A percentile compares a stretch with the other conserved stretches of the same genome.
phyloP scores from a whole-genome alignment of 148 eudicot genomes.

The Diospyros kaki region DNA sequence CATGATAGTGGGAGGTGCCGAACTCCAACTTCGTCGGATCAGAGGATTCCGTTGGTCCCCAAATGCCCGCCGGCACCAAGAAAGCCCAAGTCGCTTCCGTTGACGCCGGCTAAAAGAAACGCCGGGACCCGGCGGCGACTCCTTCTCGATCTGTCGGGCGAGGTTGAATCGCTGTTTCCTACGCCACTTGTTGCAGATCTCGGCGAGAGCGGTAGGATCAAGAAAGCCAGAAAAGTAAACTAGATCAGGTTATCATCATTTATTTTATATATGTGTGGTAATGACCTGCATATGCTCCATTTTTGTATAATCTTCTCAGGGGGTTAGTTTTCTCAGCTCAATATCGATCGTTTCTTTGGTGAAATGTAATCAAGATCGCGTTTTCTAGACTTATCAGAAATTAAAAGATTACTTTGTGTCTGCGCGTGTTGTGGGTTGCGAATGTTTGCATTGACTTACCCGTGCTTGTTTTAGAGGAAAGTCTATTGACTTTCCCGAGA shows the following conservation, averaged over 20 bases:
- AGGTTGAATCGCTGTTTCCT: slow-evolving; percentile 29
- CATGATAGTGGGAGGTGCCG: slow-evolving; percentile 10
- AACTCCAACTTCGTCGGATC: slow-evolving; percentile 29
- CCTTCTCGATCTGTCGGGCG: slow-evolving; percentile 17
- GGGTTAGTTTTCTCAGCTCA: no score
- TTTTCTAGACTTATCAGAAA: no score
- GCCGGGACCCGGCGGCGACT: slow-evolving; percentile 6
- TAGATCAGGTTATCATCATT: not conserved
- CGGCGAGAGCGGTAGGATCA: slow-evolving; percentile 20
- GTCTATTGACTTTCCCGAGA: no score
- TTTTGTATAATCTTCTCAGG: no score
- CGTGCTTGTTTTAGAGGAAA: no score
- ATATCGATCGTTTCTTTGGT: no score
- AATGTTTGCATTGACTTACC: no score
- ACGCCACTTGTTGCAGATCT: slow-evolving; percentile 1
- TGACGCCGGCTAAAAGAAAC: slow-evolving; percentile 9
- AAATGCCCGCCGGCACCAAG: slow-evolving; percentile 40
- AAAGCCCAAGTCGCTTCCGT: slow-evolving; percentile 21
- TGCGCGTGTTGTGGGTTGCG: no score
- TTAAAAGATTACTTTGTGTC: no score
- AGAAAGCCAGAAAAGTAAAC: slow-evolving; percentile 25
- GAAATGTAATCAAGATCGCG: no score
- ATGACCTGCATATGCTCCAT: no score
- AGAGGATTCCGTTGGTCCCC: slow-evolving; percentile 23
- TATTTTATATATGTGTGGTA: no score